A percentile compares a stretch with the other conserved stretches of the same genome.
Evolutionary conservation across 1,139 yeast genomes (phyloP).

Genomic region (Sugiyamaella japonica): DNA sequence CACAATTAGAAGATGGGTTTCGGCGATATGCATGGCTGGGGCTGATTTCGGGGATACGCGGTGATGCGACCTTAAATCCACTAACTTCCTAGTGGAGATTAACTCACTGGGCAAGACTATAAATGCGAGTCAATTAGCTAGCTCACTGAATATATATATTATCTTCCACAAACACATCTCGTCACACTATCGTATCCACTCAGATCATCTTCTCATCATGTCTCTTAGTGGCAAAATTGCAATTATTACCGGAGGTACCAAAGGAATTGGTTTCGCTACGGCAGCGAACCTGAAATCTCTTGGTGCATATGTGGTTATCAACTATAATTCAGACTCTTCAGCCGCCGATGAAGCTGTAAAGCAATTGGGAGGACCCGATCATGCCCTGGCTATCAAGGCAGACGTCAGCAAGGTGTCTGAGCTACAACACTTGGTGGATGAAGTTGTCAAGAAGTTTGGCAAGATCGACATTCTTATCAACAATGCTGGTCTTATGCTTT

Average conservation of each 20-base stretch:
- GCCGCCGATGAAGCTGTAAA: conserved; percentile 33
- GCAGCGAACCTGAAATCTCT: conserved; percentile 38
- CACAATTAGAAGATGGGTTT: no score
- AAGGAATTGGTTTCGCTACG: conserved; percentile 45
- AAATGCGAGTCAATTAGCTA: not conserved
- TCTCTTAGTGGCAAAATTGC: conserved; percentile 29
- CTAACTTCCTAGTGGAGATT: not conserved
- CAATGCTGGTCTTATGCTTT: conserved; percentile 27
- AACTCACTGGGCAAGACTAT: not conserved
- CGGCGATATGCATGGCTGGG: not conserved
- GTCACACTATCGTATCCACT: not conserved
- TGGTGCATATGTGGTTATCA: conserved; percentile 39
- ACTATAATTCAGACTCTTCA: conserved; percentile 33
- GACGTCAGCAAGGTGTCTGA: conserved; percentile 17
- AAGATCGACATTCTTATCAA: conserved; percentile 28
- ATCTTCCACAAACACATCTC: not conserved
- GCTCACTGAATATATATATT: not conserved
- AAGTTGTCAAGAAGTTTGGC: conserved; percentile 20
- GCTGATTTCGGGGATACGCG: not conserved
- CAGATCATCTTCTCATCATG: conserved; percentile 15
- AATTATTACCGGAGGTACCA: conserved; percentile 30
- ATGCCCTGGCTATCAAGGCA: conserved; percentile 21
- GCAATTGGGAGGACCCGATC: conserved; percentile 28
- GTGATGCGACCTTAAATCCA: not conserved
- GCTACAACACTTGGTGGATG: conserved; percentile 19